Evolutionary conservation across 768 basidiomycete species (phyloP), one percentile per base, ranked within the genome.

Genomic region (Tricholoma sp.): DNA sequence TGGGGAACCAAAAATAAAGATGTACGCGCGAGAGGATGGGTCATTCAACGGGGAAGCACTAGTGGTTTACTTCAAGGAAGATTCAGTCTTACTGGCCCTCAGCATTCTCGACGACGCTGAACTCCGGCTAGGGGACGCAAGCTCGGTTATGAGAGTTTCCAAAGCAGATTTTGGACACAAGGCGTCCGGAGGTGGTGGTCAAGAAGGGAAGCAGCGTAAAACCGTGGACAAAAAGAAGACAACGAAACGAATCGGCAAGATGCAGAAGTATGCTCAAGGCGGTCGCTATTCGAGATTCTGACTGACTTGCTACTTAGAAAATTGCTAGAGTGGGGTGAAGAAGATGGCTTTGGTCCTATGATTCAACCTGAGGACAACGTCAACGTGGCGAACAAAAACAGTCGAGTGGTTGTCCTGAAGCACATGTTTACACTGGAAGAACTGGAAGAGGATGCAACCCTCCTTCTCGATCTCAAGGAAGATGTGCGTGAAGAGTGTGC

Each of bases 1-100:
- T n/a, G 94, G 91, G 2, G 83, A 91, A 56, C 86, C 88, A n/a
- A 92, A 95, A 67, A 82, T 98, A 68, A 99, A 99, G 77, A 79
- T 98, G 76, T 99, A 99, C 70, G 89, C 90, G 47, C 84, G 83
- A 57, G 92, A 91, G 5, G 83, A 91, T 58, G 94, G 95, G 33
- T 67, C 80, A 24, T 97, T 98, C 71, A 97, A 83, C 62, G 96
- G 97, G 37, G 96, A 98, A 62, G 96, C 94, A 2, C 73, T 98
- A 61, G 87, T 99, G 56, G 94, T 98, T 33, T 99, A 91, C 71
- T 96, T 98, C 79, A 97, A 97, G 70, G 94, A 96, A 68, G 95
- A 94, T 58, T 92, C 89, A n/a, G 97, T 98, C 17, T 72, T 75
- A 3, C 77, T 98, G 53, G 96, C 95, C 8, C 66, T 91, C 59